Percentiles rank a stretch among this genome's conserved stretches.
Conservation (phyloP, 257 asterid species). For the Solanum etuberosum region DNA sequence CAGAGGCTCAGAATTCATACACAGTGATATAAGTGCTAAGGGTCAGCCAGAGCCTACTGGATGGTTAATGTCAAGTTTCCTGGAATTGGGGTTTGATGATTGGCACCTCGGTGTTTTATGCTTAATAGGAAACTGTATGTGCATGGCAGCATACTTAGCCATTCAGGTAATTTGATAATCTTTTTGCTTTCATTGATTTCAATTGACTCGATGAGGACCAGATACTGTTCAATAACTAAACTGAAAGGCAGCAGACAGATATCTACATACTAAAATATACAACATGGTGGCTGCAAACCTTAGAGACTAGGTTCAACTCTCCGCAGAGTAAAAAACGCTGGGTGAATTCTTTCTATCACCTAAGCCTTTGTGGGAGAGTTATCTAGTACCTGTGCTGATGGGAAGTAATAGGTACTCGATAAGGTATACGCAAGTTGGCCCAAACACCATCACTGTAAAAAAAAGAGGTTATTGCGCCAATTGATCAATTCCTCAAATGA, state of each 20-base stretch:
- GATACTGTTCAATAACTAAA: not conserved
- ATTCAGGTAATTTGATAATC: slow-evolving; percentile 50
- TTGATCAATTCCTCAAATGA: too few relatives aligned
- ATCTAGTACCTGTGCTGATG: not conserved
- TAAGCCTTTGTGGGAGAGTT: not conserved
- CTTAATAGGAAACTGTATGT: slow-evolving; percentile 90
- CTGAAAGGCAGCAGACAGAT: not conserved
- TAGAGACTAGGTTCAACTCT: not conserved
- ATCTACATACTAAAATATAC: not conserved
- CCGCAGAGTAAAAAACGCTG: not conserved
- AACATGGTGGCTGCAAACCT: not conserved
- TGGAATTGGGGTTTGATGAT: slow-evolving; percentile 59
- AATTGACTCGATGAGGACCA: not conserved
- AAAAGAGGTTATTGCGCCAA: not conserved
- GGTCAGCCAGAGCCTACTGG: slow-evolving; percentile 91
- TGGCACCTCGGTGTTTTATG: slow-evolving; percentile 95
- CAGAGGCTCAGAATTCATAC: slow-evolving; percentile 47
- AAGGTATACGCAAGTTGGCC: not conserved
- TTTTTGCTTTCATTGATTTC: not conserved
- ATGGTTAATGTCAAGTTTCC: slow-evolving; percentile 54
- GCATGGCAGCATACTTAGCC: slow-evolving; percentile 86
- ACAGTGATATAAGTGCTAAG: slow-evolving; percentile 60
- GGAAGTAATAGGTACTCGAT: not conserved
- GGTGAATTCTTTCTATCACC: not conserved
- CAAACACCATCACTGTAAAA: not conserved